These are phyloP conservation scores for Erythrobasidium hasegawianum DNA, from an alignment of 1,284 basidiomycete species.

Conservation along the genomic window DNA sequence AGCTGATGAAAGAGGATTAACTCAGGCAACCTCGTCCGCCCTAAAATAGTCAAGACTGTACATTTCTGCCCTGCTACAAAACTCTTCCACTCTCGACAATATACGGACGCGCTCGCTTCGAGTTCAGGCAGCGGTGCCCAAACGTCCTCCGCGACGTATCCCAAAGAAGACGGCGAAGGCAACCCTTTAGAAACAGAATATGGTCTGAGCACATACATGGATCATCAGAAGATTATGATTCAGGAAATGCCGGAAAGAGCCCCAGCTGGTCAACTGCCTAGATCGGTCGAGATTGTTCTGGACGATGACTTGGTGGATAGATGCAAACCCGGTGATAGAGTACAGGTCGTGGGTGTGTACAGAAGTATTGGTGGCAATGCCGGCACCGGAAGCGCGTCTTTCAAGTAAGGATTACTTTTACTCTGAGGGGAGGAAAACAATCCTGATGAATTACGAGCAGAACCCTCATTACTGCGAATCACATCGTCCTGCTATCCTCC, in stretches of 20 bases:
- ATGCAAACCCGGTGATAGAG: slow-evolving; percentile 96
- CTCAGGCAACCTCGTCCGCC: slow-evolving; percentile 81
- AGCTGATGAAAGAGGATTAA: neutral
- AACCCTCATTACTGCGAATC: slow-evolving; percentile 91
- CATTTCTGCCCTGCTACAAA: slow-evolving; percentile 88
- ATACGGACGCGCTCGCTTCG: slow-evolving; percentile 86
- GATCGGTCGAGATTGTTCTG: slow-evolving; percentile 91
- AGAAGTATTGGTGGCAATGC: slow-evolving; percentile 80
- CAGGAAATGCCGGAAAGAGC: slow-evolving; percentile 99
- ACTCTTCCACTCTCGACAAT: slow-evolving; percentile 81
- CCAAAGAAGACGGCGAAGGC: slow-evolving; percentile 86
- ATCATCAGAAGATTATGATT: slow-evolving; percentile 95
- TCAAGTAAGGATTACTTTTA: slow-evolving; percentile 65
- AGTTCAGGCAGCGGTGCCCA: slow-evolving; percentile 62
- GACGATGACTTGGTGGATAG: slow-evolving; percentile 96
- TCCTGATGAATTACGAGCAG: slow-evolving; percentile 51
- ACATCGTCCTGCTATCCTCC: slow-evolving; percentile 91
- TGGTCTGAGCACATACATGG: slow-evolving; percentile 85
- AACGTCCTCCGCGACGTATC: slow-evolving; percentile 87
- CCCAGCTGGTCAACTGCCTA: slow-evolving; percentile 91
- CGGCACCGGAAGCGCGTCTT: slow-evolving; percentile 69
- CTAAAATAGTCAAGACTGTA: slow-evolving; percentile 95
- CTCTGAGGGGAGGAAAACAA: neutral
- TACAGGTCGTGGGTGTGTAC: slow-evolving; percentile 94
- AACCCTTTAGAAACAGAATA: slow-evolving; percentile 86